Evolutionary conservation across 176 grass and related monocot species (phyloP), one percentile per base, ranked within the genome.

Genomic region (Carex parvula): DNA sequence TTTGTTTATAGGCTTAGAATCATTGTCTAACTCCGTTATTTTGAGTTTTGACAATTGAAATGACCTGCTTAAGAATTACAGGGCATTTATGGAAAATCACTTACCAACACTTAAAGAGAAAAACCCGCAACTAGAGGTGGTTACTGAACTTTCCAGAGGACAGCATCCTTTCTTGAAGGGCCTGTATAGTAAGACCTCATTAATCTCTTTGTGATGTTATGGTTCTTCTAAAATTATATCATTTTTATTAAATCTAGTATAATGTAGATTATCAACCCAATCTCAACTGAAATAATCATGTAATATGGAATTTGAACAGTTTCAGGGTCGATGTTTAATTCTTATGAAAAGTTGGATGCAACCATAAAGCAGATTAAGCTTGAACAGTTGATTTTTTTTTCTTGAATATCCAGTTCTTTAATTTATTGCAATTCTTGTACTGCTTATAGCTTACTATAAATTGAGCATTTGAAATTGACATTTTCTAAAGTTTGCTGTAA

Each of bases 161-260:
- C 95, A 93, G 55, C 95, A 98, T 86, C 95, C 95, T 68, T 89
- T 93, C 73, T 84, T 98, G 89, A 93, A 95, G 84, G 95, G 86
- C 87, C 62, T 91, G 70, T 98, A 98, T 73, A 98, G 95, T 98
- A 95, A 95, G 91, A 78, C 72, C 24, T 57, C 14, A 26, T 73
- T 79, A 46, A 32, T 69, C 76, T 14, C 55, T 75, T 70, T 59
- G 37, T 79, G 57, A 64, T 54, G 10, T 75, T 24, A 14, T 8
- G 0, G 11, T 75, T 18, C 4, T 75, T 53, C 41, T 52, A 6
- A 0, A 52, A 75, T n/a, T 54, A 29, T 17, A 77, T 56, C 9
- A 32, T 77, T 77, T 76, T 11, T 6, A 3, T 18, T 9, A 22
- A 76, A 22, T 54, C 21, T 76, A 76, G 21, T 75, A 15, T 53